Evolutionary conservation across 164 flowering plant species (phyloP).

Genomic region (Stephania japonica): DNA sequence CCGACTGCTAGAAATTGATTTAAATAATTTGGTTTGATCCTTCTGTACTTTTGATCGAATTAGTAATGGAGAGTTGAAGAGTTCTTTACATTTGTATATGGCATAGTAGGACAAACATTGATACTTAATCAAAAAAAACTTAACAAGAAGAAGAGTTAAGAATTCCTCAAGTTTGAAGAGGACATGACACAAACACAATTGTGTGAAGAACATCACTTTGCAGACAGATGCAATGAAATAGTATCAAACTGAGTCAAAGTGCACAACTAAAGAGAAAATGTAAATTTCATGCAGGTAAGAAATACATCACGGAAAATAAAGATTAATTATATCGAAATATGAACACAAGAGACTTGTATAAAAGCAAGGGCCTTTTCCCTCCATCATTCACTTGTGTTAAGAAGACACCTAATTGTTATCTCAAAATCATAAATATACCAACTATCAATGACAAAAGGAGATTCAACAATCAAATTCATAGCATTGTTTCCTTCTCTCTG

Average conservation of each 20-base stretch:
- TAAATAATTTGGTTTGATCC: background rate
- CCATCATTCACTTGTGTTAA: background rate
- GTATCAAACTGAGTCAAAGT: background rate
- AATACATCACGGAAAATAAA: background rate
- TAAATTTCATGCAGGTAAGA: background rate
- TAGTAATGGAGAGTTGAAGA: too few relatives aligned
- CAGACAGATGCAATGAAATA: background rate
- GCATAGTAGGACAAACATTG: too few relatives aligned
- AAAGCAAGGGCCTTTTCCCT: background rate
- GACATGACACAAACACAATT: background rate
- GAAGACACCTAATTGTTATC: background rate
- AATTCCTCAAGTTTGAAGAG: background rate
- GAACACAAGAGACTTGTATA: background rate
- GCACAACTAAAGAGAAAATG: background rate
- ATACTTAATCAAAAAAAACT: background rate
- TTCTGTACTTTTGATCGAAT: background rate
- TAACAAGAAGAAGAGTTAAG: background rate
- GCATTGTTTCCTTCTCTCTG: background rate
- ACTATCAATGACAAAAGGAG: background rate
- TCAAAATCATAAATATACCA: background rate
- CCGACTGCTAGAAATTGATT: too few relatives aligned
- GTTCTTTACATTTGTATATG: too few relatives aligned
- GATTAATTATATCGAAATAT: background rate
- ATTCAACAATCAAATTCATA: background rate
- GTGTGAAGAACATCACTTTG: background rate